Base-by-base conservation (phyloP, 192 early-diverging fungal species). In the Lobosporangium transversale region DNA sequence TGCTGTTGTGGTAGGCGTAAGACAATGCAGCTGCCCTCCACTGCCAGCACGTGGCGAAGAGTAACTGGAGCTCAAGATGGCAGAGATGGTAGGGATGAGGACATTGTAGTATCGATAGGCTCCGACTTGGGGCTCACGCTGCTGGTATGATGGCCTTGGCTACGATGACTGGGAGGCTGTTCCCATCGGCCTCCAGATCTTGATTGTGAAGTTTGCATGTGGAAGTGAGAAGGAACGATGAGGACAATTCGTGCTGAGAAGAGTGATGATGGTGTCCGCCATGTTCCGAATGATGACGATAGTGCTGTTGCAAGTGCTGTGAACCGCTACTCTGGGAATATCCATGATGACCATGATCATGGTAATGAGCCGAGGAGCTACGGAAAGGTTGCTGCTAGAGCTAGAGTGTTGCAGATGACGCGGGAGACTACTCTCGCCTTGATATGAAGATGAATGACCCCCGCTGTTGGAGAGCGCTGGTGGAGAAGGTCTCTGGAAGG, bases 151-250 rank as follows among this genome's bases (percentile, higher is more conserved):
- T 50, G 49, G 15, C 10, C 26, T 18, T 61, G 45, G 29, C 47
- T 24, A 0, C 29, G 61, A 53, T 59, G 54, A 37, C 51, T 62
- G 8, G 37, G 37, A 18, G 43, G 29, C 32, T 76, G 64, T 29
- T 76, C 65, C 73, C 73, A 76, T 20, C 73, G 73, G n/a, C n/a
- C n/a, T 33, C 52, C 18, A 21, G 65, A 57, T 21, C 57, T 21
- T 14, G 70, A 60, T 20, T 42, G 53, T 27, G 65, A 55, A 6
- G 57, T 51, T 9, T 66, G 64, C 27, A 36, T 53, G 44, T 76
- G 59, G 36, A 67, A 67, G 29, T 76, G 73, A 24, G 73, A 76
- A n/a, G 73, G 73, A 76, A 45, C 3, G 73, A 76, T 11, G 73
- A 76, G 33, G 73, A 76, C 64, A 76, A 49, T 32, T 76, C 73